Percentiles rank a stretch among this genome's conserved stretches.
phyloP scores from a whole-genome alignment of 2,329 filamentous ascomycete species.

The Sporothrix curviconia region DNA sequence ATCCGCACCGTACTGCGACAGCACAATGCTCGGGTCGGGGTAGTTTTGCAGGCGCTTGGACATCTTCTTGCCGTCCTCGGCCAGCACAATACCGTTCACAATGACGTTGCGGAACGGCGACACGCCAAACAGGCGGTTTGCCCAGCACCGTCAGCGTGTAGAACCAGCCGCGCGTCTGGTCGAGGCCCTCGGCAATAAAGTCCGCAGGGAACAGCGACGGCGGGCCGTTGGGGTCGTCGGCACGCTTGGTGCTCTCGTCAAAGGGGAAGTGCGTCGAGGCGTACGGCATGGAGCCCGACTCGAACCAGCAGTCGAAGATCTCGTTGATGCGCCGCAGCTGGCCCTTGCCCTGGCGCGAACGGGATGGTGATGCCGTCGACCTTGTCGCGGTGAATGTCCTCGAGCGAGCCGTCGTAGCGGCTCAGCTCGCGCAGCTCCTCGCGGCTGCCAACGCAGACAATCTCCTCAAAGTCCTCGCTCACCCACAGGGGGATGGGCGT shows the following conservation, averaged over 20 bases:
- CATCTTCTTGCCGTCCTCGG: slow-evolving; percentile 85
- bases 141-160: slow-evolving; percentile 87
- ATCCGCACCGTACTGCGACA: slow-evolving; percentile 84
- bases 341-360: slow-evolving; percentile 66
- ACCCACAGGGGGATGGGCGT: slow-evolving; percentile 59
- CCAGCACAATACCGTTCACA: slow-evolving; percentile 48
- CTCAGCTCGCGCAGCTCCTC: slow-evolving; percentile 78
- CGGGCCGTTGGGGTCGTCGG: slow-evolving; percentile 53
- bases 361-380: slow-evolving; percentile 93
- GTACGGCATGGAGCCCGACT: slow-evolving; percentile 46
- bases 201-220: slow-evolving; percentile 42
- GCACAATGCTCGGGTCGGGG: slow-evolving; percentile 76
- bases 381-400: slow-evolving; percentile 85
- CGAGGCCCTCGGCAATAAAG: slow-evolving; percentile 44
- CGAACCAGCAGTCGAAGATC: slow-evolving; percentile 53
- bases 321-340: slow-evolving; percentile 56
- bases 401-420: slow-evolving; percentile 76
- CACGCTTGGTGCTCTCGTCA: slow-evolving; percentile 76
- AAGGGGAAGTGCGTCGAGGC: slow-evolving; percentile 54
- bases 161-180: slow-evolving; percentile 96
- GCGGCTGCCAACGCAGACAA: slow-evolving; percentile 78
- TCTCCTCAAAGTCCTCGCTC: slow-evolving; percentile 80
- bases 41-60: slow-evolving; percentile 96
- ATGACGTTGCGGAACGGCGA: slow-evolving; percentile 72
- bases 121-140: slow-evolving; percentile 58